Evolutionary conservation across 371 early-diverging fungal species (phyloP), one percentile per base, ranked within the genome.

Genomic region (Conidiobolus incongruus): DNA sequence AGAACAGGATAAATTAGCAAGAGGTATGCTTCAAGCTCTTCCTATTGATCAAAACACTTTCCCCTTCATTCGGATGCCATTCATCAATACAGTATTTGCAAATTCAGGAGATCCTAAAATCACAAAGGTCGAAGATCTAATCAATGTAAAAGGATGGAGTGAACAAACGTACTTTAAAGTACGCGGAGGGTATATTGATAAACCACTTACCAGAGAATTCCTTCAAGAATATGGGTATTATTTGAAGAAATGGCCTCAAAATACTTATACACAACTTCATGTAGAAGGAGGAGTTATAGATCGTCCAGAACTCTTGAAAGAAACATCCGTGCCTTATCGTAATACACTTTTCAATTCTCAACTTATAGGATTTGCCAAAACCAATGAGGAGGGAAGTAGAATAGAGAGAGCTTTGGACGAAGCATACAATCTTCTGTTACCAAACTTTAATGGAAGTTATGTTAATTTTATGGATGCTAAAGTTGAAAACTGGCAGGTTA

Each of bases 401-500:
- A 8, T 37, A 17, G 21, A 20, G 38, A 16, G 20, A 6, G 22
- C 15, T n/a, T 17, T 40, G 41, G 20, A 31, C 15, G 8, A 16
- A 10, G 21, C 41, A 17, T 30, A 40, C 16, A 15, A 28, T n/a
- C 21, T 40, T 8, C 15, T 40, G 15, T 13, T n/a, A 16, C 41
- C 41, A 10, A n/a, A 40, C 10, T 17, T 31, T 13, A 21, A 10
- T 8, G 41, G 30, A 8, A 20, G n/a, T n/a, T 40, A 40, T 28
- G 26, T 40, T 19, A 40, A 40, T 21, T 40, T 26, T 40, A 10
- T 40, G 6, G 41, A 40, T 28, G 26, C 15, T 8, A 21, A 28
- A 7, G 41, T 40, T 6, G 15, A 12, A 6, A 29, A 40, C 29
- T 40, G 41, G 41, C 28, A 40, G 19, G 34, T 39, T 3, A 51